phyloP scores from a whole-genome alignment of 1,284 basidiomycete species.

The Cystobasidium sp. region DNA sequence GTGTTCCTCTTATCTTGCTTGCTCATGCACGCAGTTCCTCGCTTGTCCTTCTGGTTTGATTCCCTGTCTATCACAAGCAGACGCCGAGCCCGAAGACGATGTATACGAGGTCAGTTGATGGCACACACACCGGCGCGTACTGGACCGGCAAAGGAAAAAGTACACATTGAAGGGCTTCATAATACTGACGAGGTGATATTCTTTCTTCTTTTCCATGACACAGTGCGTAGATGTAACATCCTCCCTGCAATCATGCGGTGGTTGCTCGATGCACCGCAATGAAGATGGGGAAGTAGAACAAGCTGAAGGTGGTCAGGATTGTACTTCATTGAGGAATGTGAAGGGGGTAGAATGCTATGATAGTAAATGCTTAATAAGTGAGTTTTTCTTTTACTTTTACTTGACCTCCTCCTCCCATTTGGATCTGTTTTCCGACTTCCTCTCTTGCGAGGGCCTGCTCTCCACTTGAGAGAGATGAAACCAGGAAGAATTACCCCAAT shows the following conservation, averaged over 20 bases:
- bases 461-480: no score
- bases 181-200: not conserved
- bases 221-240: conserved; percentile 36
- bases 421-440: not conserved
- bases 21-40: conserved; percentile 21
- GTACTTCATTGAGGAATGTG: conserved; percentile 31
- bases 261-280: conserved; percentile 23
- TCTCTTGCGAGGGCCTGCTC: no score
- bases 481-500: no score
- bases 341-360: conserved; percentile 34
- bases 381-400: no score
- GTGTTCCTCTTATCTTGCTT: no score
- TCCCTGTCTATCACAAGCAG: conserved; percentile 35
- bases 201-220: not conserved
- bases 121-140: not conserved
- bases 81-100: conserved; percentile 35
- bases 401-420: not conserved
- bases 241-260: conserved; percentile 42
- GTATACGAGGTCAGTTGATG: conserved; percentile 30
- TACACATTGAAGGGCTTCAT: not conserved
- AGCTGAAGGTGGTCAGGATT: conserved; percentile 29
- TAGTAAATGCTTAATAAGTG: conserved; percentile 37
- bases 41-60: conserved; percentile 41
- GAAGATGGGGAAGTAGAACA: conserved; percentile 39
- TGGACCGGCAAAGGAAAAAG: not conserved